phyloP scores from a whole-genome alignment of 148 eudicot genomes.

The Rhododendron mucronatum region DNA sequence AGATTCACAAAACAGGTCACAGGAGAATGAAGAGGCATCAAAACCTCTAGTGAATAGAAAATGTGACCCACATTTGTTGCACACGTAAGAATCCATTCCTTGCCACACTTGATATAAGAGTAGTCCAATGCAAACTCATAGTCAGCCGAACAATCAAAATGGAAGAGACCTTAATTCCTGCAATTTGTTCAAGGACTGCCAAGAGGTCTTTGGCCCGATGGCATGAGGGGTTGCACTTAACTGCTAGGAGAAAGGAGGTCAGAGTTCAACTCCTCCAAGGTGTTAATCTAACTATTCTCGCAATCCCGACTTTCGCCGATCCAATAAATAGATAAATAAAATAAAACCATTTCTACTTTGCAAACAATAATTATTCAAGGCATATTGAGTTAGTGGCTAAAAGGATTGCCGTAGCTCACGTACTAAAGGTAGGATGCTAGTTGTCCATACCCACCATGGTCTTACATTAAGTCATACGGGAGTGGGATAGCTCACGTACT shows the following conservation, averaged over 20 bases:
- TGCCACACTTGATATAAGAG: neutral
- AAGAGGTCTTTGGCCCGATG: neutral
- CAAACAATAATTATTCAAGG: neutral
- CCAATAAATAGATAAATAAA: too few species aligned
- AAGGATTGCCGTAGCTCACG: too few species aligned
- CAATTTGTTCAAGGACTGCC: neutral
- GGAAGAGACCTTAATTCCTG: neutral
- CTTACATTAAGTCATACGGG: neutral
- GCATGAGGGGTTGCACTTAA: neutral
- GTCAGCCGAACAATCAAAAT: conserved; percentile 3
- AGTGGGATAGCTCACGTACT: neutral
- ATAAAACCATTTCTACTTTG: neutral
- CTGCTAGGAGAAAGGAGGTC: neutral
- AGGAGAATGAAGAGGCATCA: neutral
- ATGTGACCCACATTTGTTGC: neutral
- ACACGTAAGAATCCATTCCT: neutral
- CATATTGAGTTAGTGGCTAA: neutral
- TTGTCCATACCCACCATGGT: neutral
- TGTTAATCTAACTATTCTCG: too few species aligned
- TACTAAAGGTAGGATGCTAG: neutral
- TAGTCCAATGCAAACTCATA: neutral
- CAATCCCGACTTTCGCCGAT: too few species aligned
- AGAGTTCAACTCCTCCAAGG: neutral
- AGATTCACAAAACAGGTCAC: neutral
- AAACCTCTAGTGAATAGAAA: neutral